These are phyloP conservation scores for Boletellus ananas DNA, from an alignment of 768 basidiomycete species.

Conservation along the genomic window DNA sequence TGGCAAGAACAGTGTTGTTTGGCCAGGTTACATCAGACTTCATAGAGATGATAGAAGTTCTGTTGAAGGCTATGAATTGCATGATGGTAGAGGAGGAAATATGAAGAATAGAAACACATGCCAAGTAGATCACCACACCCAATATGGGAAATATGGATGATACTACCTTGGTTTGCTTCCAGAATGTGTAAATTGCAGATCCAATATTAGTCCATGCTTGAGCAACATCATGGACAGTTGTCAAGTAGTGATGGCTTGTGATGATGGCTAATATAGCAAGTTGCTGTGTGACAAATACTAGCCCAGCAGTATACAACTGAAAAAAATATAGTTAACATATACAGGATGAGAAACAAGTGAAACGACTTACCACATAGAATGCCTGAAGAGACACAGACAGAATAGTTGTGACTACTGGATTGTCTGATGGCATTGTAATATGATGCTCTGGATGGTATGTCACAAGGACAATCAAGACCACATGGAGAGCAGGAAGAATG, in stretches of 20 bases:
- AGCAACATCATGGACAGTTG: constrained; percentile 17
- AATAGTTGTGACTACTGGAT: not conserved
- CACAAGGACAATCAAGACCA: not conserved
- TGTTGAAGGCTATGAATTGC: constrained; percentile 14
- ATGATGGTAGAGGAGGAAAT: constrained; percentile 21
- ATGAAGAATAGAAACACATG: constrained; percentile 17
- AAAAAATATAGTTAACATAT: not conserved
- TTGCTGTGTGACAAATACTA: constrained; percentile 20
- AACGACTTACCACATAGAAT: not conserved
- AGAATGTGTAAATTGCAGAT: constrained; percentile 12
- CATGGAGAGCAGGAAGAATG: not conserved
- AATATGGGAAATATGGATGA: constrained; percentile 13
- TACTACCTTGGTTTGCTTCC: constrained; percentile 10
- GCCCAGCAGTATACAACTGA: constrained; percentile 14
- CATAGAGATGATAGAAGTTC: not conserved
- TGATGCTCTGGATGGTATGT: not conserved
- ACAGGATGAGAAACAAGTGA: not conserved
- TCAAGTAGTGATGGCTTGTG: constrained; percentile 8
- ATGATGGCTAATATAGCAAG: constrained; percentile 7
- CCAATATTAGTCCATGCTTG: constrained; percentile 23
- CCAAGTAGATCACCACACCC: constrained; percentile 16
- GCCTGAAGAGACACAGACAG: not conserved
- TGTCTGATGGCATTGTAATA: not conserved
- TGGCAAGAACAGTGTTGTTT: not conserved
- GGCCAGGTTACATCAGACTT: constrained; percentile 7